phyloP scores from a whole-genome alignment of 2,329 filamentous ascomycete genomes.

The Fusarium vanettenii region DNA sequence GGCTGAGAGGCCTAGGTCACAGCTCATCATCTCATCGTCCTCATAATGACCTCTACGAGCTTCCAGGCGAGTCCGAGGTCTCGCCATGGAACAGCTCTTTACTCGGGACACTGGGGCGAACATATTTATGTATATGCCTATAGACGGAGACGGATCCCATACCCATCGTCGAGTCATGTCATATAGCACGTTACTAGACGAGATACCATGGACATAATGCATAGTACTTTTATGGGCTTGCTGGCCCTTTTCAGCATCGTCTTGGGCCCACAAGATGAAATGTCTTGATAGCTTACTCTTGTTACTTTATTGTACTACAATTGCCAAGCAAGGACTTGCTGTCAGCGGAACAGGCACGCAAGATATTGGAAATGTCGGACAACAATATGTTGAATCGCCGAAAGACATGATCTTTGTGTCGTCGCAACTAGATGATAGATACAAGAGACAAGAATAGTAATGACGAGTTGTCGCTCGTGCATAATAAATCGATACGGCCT shows the following conservation, averaged over 20 bases:
- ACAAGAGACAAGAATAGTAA: neutral
- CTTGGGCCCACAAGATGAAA: neutral
- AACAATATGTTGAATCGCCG: neutral
- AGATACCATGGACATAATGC: neutral
- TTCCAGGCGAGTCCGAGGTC: neutral
- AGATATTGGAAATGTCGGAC: neutral
- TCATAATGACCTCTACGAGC: neutral
- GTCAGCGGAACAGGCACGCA: neutral
- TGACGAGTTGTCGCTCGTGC: constrained; percentile 17
- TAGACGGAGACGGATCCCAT: neutral
- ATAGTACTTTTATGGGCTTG: neutral
- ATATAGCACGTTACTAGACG: neutral
- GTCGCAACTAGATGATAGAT: neutral
- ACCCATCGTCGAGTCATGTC: neutral
- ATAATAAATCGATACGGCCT: constrained; percentile 45
- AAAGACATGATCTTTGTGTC: neutral
- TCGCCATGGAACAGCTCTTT: neutral
- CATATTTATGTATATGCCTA: neutral
- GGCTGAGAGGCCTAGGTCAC: neutral
- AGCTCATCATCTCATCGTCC: neutral
- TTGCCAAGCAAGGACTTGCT: neutral
- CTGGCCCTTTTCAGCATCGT: neutral
- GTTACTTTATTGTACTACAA: neutral
- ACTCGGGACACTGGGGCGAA: neutral
- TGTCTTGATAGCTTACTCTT: neutral